Base-by-base conservation (phyloP, 2,329 filamentous ascomycete genomes). In the Dactylellina cionopaga region DNA sequence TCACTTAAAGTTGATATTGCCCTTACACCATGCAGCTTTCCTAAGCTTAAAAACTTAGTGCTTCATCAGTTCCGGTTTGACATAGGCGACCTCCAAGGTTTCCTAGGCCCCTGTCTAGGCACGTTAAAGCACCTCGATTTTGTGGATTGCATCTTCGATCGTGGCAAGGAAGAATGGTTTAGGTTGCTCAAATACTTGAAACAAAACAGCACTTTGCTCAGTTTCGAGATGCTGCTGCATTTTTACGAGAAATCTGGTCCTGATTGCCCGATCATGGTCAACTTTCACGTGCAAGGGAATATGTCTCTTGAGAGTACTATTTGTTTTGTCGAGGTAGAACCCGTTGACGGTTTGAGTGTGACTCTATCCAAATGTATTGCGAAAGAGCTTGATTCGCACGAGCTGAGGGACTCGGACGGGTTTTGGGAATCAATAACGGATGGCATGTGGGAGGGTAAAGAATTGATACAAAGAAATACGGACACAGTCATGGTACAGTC, bases 401-500 rank as follows among this genome's bases (percentile, higher is more conserved):
- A 44, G 3, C 27, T 15, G 3, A n/a, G n/a, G n/a, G n/a, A n/a
- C n/a, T 9, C 35, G 3, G 24, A 58, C 13, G 33, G 31, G 22
- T 58, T 58, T 25, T 58, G 52, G 52, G 5, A 33, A 11, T 39
- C 37, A 29, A 39, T 58, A 7, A 17, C 52, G n/a, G 37, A 44
- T 3, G 37, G 52, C 13, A 1, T 3, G 15, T 58, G 52, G 37
- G 11, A 5, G 2, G 15, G 31, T n/a, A 43, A 13, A 11, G 15
- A 39, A 5, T 5, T 22, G 19, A 1, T 51, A n/a, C n/a, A 3
- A 33, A 51, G 7, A 15, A 2, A n/a, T 31, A 22, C 13, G 43
- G 5, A 5, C 43, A 41, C 17, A n/a, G n/a, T n/a, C n/a, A n/a
- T n/a, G n/a, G n/a, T n/a, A n/a, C n/a, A n/a, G n/a, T n/a, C n/a